Evolutionary conservation across 2,329 filamentous ascomycete species (phyloP), one percentile per base, ranked within the genome.

Genomic region (Dothidotthia symphoricarpi): DNA sequence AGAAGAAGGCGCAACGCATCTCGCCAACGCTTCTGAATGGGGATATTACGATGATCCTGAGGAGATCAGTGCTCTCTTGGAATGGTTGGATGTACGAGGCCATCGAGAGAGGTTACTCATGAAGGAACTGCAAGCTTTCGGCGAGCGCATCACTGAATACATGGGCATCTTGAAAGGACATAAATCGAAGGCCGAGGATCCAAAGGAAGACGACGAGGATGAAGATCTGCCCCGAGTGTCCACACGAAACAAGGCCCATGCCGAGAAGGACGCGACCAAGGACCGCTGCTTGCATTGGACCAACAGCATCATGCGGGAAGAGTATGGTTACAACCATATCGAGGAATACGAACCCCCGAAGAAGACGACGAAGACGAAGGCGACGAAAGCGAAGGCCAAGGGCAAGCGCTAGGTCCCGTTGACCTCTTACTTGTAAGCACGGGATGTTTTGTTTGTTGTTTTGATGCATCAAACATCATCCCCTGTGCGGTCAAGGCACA

Each of bases 71-170:
- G 78, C 78, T 35, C 76, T 98, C 13, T 81, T 97, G 45, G 78
- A 78, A 35, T 98, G 93, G 90, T 77, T 98, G 4, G 91, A 98
- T 59, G 78, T 83, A 10, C 85, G 88, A 12, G 93, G 93, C 1
- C 76, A 85, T 49, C 89, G 95, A 48, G 93, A 98, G 69, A 71
- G 85, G 47, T 90, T 88, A 61, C 75, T 98, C 33, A 81, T 85
- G 44, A 97, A 96, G 68, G 91, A 97, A 64, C 76, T 98, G 3
- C 72, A 84, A 34, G 70, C 75, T 14, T 95, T 85, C 70, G 83
- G 82, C 34, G 83, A 90, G 27, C 80, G 81, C 55, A 95, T 96
- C 47, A 72, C 77, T 16, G 76, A 78, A 45, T 82, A 89, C 57
- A 96, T 96, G 90, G 75, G 83, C 55, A 84, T 83, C 57, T 83